phyloP scores from a whole-genome alignment of 306 rosid species.

The Prinsepia uniflora region DNA sequence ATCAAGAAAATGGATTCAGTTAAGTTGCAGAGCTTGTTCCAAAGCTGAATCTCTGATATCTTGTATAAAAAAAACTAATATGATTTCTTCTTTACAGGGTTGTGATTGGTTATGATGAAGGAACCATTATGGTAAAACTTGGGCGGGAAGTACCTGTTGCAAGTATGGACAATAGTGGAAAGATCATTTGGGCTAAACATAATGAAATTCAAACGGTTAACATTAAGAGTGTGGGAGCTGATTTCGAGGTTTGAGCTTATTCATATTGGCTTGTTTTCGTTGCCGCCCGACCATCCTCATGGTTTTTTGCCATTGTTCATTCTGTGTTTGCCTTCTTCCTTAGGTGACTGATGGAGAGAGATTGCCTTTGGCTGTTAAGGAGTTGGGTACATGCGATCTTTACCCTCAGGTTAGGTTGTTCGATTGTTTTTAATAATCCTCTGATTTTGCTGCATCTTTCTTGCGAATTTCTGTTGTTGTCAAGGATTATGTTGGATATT shows the following conservation, averaged over 20 bases:
- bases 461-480: not conserved
- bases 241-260: conserved; percentile 63
- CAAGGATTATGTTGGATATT: not conserved
- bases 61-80: not conserved
- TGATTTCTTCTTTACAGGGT: conserved; percentile 41
- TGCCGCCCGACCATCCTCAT: conserved; percentile 5
- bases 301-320: conserved; percentile 13
- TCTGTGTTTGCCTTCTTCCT: conserved; percentile 25
- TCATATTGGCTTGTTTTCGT: conserved; percentile 11
- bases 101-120: conserved; percentile 98
- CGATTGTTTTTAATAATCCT: not conserved
- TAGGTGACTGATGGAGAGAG: conserved; percentile 98
- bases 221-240: conserved; percentile 92
- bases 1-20: not conserved
- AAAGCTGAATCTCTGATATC: not conserved
- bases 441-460: not conserved
- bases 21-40: not conserved
- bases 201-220: conserved; percentile 97
- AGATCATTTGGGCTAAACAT: conserved; percentile 97
- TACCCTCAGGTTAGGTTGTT: conserved; percentile 78
- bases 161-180: conserved; percentile 98
- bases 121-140: conserved; percentile 98
- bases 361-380: conserved; percentile 91
- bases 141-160: conserved; percentile 99
- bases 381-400: conserved; percentile 97